A percentile compares a stretch with the other conserved stretches of the same genome.
Conservation (phyloP, 2,329 filamentous ascomycete species). For the Diaporthe capsici region DNA sequence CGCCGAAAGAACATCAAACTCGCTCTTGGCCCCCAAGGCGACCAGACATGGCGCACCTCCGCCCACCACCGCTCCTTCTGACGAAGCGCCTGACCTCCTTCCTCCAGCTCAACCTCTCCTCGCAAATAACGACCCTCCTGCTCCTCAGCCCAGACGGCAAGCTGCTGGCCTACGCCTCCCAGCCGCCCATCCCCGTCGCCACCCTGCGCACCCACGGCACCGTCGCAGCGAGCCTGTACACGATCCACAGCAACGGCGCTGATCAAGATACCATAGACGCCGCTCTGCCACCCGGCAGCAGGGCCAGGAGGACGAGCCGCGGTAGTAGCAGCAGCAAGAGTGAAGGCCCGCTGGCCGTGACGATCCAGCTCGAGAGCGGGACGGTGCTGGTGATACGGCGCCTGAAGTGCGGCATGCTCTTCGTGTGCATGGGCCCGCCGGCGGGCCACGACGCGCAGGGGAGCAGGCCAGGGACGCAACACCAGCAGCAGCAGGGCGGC, state of each 20-base stretch:
- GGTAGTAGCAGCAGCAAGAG: constrained; percentile 35
- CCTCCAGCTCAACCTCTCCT: constrained; percentile 70
- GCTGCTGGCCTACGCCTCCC: constrained; percentile 73
- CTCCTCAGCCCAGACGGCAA: constrained; percentile 73
- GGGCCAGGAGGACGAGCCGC: constrained; percentile 41
- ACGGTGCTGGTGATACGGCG: constrained; percentile 71
- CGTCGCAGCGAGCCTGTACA: constrained; percentile 73
- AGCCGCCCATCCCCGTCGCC: constrained; percentile 62
- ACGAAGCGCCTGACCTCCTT: constrained; percentile 75
- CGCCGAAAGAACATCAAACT: background rate
- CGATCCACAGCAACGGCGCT: constrained; percentile 66
- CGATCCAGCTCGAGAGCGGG: constrained; percentile 69
- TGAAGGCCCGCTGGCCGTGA: constrained; percentile 56
- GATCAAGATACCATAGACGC: constrained; percentile 55
- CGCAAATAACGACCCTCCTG: constrained; percentile 71
- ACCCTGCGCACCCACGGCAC: constrained; percentile 74
- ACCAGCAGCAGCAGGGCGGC: constrained; percentile 32
- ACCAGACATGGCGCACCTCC: constrained; percentile 35
- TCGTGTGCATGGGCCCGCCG: constrained; percentile 69
- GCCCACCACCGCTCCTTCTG: constrained; percentile 71
- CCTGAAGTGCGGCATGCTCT: constrained; percentile 71
- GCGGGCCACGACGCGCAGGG: constrained; percentile 38
- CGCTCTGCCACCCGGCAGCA: constrained; percentile 45
- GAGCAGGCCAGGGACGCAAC: constrained; percentile 29
- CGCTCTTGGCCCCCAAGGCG: background rate